These are phyloP conservation scores for Volvariella volvacea DNA, from an alignment of 1,284 basidiomycete genomes.

Conservation along the genomic window DNA sequence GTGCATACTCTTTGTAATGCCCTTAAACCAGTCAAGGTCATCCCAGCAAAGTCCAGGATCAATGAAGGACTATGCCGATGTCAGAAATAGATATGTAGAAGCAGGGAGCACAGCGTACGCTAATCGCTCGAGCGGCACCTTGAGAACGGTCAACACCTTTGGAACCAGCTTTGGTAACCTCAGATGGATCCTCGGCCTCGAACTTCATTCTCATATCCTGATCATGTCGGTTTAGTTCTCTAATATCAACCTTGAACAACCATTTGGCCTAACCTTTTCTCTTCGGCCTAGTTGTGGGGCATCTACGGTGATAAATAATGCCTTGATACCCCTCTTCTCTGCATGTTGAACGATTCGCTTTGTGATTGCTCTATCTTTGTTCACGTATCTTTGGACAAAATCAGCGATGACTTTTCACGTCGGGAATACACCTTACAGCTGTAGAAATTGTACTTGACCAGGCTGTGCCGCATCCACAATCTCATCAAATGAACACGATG, in stretches of 20 bases:
- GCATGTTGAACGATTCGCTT: constrained; percentile 81
- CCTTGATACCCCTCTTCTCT: constrained; percentile 79
- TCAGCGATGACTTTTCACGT: background rate
- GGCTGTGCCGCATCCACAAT: constrained; percentile 73
- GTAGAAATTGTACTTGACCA: constrained; percentile 75
- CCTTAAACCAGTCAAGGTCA: constrained; percentile 84
- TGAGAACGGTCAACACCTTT: constrained; percentile 75
- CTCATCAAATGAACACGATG: constrained; percentile 87
- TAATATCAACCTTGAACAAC: background rate
- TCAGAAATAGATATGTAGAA: background rate
- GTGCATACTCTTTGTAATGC: constrained; percentile 74
- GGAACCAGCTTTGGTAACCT: constrained; percentile 49
- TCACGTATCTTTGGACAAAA: constrained; percentile 58
- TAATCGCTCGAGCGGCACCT: constrained; percentile 93
- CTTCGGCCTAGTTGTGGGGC: constrained; percentile 90
- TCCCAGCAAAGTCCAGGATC: constrained; percentile 86
- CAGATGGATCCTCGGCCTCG: constrained; percentile 78
- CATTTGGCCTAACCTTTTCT: constrained; percentile 52
- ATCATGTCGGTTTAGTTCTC: constrained; percentile 30
- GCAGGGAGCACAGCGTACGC: constrained; percentile 37
- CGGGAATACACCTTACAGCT: constrained; percentile 43
- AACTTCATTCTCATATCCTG: constrained; percentile 96
- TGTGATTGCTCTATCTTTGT: constrained; percentile 80
- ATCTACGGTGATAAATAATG: constrained; percentile 87
- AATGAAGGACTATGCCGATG: constrained; percentile 72